Base-by-base conservation (phyloP, 805 yeast genomes). In the Candida insectalens region DNA sequence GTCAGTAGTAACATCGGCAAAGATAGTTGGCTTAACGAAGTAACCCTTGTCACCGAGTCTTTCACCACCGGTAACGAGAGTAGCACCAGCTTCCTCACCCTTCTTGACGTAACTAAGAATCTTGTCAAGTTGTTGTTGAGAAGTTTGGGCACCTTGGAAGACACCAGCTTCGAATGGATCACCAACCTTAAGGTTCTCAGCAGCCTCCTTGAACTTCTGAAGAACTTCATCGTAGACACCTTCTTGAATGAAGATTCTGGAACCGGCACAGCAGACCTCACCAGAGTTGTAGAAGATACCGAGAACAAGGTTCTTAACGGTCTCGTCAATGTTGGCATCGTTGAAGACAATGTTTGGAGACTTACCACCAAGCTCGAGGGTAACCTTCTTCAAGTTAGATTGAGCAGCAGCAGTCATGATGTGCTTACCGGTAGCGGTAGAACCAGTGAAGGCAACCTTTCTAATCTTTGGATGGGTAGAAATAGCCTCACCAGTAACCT, bases 371-470 rank as follows among this genome's bases (percentile, higher is more conserved):
- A 83, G 70, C 62, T 83, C 95, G 50, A 83, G 67, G 33, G 89
- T 76, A 35, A 80, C 79, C 59, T 83, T 83, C 67, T 83, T 83
- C 58, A 83, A 68, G 37, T 44, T 39, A 29, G 82, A 63, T 41
- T 71, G 71, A 37, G 87, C 84, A 47, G 85, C 83, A 41, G 69
- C 63, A 43, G 67, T 68, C 75, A 80, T 78, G 50, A 83, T 82
- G 46, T 67, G 69, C 56, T 80, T 74, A 51, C 88, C 88, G 42
- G 85, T 78, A 30, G 80, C 85, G 36, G 96, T 88, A 25, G 96
- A 87, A 46, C 96, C 96, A 37, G 96, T 88, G 65, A 88, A 88
- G 9, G 96, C 94, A 53, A 88, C 70, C 70, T 88, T 88, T 65
- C 83, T 83, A 50, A 88, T 76, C 56, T 71, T 75, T 49, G 77